These are phyloP conservation scores for Nakazawaea pomicola DNA, from an alignment of 805 yeast genomes.

Conservation along the genomic window DNA sequence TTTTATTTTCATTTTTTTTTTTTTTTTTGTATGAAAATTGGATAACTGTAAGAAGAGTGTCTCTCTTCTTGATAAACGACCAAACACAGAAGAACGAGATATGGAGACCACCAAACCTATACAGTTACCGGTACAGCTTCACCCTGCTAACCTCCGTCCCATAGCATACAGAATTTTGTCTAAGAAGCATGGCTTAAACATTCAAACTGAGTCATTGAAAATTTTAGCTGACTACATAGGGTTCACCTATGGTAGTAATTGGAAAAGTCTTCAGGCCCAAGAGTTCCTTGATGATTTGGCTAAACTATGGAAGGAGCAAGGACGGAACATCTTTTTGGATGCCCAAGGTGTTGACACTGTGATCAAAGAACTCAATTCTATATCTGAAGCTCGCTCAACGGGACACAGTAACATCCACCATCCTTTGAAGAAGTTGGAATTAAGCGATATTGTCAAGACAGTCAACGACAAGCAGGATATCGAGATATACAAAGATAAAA, in stretches of 20 bases:
- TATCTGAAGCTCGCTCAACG: conserved; percentile 12
- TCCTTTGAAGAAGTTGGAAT: conserved; percentile 7
- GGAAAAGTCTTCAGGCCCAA: conserved; percentile 69
- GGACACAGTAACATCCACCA: neutral
- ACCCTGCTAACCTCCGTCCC: conserved; percentile 83
- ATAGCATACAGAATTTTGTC: conserved; percentile 86
- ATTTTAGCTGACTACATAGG: conserved; percentile 75
- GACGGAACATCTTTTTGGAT: conserved; percentile 80
- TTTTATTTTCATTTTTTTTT: no score
- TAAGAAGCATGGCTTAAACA: conserved; percentile 86
- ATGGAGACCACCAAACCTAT: conserved; percentile 10
- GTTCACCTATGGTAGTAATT: conserved; percentile 71
- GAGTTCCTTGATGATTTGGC: conserved; percentile 74
- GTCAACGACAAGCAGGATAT: conserved; percentile 8
- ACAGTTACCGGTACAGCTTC: conserved; percentile 31
- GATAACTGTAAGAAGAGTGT: no score
- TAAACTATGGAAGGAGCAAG: conserved; percentile 81
- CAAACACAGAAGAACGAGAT: neutral
- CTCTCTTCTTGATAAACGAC: no score
- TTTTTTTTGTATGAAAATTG: no score
- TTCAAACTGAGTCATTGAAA: conserved; percentile 79
- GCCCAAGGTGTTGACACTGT: conserved; percentile 64
- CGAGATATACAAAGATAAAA: conserved; percentile 7
- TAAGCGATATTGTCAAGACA: conserved; percentile 11
- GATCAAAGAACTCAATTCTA: conserved; percentile 42